Percentiles rank a stretch among this genome's conserved stretches.
phyloP scores from a whole-genome alignment of 2,329 filamentous ascomycete species.

The Clonostachys solani region DNA sequence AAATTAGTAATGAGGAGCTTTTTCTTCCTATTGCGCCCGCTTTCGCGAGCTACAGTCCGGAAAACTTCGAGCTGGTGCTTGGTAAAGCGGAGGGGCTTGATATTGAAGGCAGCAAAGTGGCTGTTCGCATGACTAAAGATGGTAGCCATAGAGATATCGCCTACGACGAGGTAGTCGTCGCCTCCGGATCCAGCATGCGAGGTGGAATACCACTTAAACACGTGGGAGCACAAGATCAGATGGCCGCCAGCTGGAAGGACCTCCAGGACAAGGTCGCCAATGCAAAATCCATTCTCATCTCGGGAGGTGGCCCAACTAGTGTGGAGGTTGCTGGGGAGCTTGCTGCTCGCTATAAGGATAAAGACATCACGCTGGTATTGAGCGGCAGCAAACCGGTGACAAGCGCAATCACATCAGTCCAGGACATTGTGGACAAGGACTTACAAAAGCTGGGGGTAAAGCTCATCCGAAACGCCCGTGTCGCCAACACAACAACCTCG shows the following conservation, averaged over 20 bases:
- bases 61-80: slow-evolving; percentile 43
- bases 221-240: slow-evolving; percentile 28
- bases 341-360: slow-evolving; percentile 98
- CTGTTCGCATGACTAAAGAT: slow-evolving; percentile 19
- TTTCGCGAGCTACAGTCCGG: slow-evolving; percentile 37
- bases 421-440: slow-evolving; percentile 15
- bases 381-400: slow-evolving; percentile 12
- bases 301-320: slow-evolving; percentile 51
- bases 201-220: slow-evolving; percentile 29
- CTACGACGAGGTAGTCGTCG: slow-evolving; percentile 55
- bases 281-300: slow-evolving; percentile 49
- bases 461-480: slow-evolving; percentile 23
- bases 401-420: slow-evolving; percentile 18
- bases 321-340: slow-evolving; percentile 53
- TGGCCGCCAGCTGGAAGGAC: slow-evolving; percentile 16
- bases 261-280: slow-evolving; percentile 24
- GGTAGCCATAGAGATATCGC: background rate
- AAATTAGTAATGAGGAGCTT: slow-evolving; percentile 39
- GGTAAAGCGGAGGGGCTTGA: slow-evolving; percentile 28
- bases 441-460: slow-evolving; percentile 16
- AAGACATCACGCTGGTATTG: slow-evolving; percentile 30
- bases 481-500: slow-evolving; percentile 15
- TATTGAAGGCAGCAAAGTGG: background rate
- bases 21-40: slow-evolving; percentile 38
- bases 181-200: slow-evolving; percentile 45